Evolutionary conservation across 306 rosid genomes (phyloP).

Genomic region (Coriaria nepalensis): DNA sequence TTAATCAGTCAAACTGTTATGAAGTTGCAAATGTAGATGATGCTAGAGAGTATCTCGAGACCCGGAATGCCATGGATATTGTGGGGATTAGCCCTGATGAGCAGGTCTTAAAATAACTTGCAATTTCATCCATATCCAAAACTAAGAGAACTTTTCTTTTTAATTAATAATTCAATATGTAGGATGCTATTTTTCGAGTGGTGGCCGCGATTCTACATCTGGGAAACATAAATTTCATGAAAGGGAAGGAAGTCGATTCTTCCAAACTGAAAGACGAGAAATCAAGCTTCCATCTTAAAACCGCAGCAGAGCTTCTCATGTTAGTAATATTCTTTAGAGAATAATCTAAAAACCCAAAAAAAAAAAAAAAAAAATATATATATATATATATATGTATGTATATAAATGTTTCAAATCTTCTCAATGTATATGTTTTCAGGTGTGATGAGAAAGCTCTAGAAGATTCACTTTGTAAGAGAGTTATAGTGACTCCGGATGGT

Average conservation of each 20-base stretch:
- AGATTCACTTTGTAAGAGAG: slow-evolving; percentile 78
- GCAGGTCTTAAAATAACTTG: slow-evolving; percentile 35
- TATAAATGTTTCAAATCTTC: slow-evolving; percentile 4
- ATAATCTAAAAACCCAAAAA: too few relatives aligned
- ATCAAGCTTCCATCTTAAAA: slow-evolving; percentile 54
- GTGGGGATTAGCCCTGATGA: slow-evolving; percentile 78
- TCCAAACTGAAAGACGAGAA: slow-evolving; percentile 68
- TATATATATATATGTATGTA: too few relatives aligned
- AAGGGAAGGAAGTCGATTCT: slow-evolving; percentile 69
- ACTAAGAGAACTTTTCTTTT: slow-evolving; percentile 5
- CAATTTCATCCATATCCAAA: slow-evolving; percentile 7
- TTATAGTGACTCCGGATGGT: slow-evolving; percentile 87
- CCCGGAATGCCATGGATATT: slow-evolving; percentile 81
- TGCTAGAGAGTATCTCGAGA: slow-evolving; percentile 76
- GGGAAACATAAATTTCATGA: slow-evolving; percentile 58
- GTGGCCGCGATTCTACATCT: slow-evolving; percentile 84
- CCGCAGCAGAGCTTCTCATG: slow-evolving; percentile 67
- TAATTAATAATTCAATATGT: slow-evolving; percentile 11
- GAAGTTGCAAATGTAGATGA: slow-evolving; percentile 72
- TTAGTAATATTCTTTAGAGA: too few relatives aligned
- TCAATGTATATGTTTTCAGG: slow-evolving; percentile 36
- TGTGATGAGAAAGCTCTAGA: slow-evolving; percentile 51
- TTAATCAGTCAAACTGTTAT: slow-evolving; percentile 67
- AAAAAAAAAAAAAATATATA: too few relatives aligned
- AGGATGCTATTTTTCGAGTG: slow-evolving; percentile 81